Conservation (phyloP, 441 rosid species). For the Dalechampia spathulata region DNA sequence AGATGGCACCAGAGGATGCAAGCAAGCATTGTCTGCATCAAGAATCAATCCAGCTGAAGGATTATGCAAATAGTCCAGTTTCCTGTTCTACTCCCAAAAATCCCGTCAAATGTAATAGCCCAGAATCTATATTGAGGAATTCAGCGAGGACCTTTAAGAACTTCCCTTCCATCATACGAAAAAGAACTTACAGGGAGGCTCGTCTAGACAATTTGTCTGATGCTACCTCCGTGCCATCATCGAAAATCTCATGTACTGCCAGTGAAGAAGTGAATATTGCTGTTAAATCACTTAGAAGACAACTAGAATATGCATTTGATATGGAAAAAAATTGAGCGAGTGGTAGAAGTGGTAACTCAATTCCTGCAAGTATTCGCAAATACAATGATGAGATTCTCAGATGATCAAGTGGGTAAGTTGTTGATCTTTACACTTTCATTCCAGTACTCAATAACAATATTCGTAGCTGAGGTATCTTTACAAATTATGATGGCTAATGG, state of each 20-base stretch:
- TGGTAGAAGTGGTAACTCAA: neutral
- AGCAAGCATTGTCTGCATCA: neutral
- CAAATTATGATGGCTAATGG: neutral
- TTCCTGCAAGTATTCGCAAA: neutral
- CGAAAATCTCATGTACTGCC: neutral
- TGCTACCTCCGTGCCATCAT: neutral
- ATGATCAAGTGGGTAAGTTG: neutral
- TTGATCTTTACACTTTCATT: neutral
- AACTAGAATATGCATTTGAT: conserved; percentile 16
- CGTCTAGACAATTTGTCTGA: neutral
- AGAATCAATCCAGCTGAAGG: conserved; percentile 6
- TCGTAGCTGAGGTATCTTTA: neutral
- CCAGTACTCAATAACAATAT: neutral
- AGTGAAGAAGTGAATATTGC: neutral
- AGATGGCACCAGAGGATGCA: neutral
- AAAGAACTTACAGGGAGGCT: conserved; percentile 35
- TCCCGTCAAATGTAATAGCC: conserved; percentile 37
- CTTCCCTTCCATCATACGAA: conserved; percentile 84
- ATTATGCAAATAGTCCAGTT: conserved; percentile 28
- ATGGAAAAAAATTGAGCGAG: neutral
- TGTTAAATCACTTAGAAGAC: conserved; percentile 7
- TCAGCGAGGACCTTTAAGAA: conserved; percentile 76
- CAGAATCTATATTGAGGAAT: conserved; percentile 59
- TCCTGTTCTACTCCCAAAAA: conserved; percentile 25
- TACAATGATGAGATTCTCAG: neutral